A percentile compares a stretch with the other conserved stretches of the same genome.
phyloP scores from a whole-genome alignment of 805 yeast species.

The Ogataea ramenticola region DNA sequence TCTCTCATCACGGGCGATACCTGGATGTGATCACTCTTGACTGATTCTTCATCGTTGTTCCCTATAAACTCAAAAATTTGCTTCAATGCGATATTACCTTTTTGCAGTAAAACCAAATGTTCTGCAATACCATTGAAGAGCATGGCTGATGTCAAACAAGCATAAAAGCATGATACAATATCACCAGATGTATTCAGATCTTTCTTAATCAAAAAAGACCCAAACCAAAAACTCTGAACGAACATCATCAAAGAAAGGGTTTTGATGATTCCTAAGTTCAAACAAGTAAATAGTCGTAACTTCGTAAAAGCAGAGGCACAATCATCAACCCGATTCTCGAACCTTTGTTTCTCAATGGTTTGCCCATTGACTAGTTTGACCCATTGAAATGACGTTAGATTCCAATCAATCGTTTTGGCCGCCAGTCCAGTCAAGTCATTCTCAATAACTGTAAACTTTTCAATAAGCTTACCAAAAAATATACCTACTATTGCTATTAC shows the following conservation, averaged over 20 bases:
- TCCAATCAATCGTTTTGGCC: constrained; percentile 65
- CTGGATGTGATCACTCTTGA: too few relatives aligned
- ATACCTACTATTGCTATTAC: constrained; percentile 44
- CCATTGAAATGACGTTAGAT: constrained; percentile 48
- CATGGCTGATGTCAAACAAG: constrained; percentile 69
- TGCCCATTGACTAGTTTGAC: constrained; percentile 59
- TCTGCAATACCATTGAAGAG: constrained; percentile 48
- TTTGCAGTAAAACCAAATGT: constrained; percentile 55
- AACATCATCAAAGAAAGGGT: constrained; percentile 63
- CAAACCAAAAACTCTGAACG: constrained; percentile 92
- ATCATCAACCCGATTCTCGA: constrained; percentile 23
- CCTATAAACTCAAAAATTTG: constrained; percentile 38
- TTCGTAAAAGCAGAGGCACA: constrained; percentile 35
- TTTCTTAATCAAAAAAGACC: constrained; percentile 53
- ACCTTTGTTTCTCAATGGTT: constrained; percentile 37
- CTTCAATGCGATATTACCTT: constrained; percentile 62
- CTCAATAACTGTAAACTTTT: constrained; percentile 43
- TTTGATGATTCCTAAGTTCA: constrained; percentile 52
- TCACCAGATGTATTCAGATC: constrained; percentile 49
- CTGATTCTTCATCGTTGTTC: neutral
- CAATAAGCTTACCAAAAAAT: constrained; percentile 44
- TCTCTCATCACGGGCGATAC: neutral
- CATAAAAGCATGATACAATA: constrained; percentile 75
- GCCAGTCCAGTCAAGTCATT: constrained; percentile 50
- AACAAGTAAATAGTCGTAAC: constrained; percentile 38